These are phyloP conservation scores for Aspergillus quadricinctus DNA, from an alignment of 2,329 filamentous ascomycete species.

Conservation along the genomic window DNA sequence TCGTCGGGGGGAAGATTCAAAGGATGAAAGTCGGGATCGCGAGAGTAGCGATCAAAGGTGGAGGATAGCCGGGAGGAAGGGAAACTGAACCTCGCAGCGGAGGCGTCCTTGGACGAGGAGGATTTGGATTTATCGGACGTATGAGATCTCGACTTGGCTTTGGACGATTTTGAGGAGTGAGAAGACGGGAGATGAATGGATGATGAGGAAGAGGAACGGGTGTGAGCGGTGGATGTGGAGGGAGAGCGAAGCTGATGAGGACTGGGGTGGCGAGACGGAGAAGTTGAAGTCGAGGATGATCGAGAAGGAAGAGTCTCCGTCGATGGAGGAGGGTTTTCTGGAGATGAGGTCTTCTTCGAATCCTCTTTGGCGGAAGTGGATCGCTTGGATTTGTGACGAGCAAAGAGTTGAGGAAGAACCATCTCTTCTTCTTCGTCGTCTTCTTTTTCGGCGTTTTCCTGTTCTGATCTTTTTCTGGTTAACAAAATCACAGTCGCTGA, in stretches of 20 bases:
- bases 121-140: conserved; percentile 30
- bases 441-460: conserved; percentile 17
- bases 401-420: conserved; percentile 38
- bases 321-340: conserved; percentile 1
- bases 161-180: conserved; percentile 19
- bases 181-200: conserved; percentile 8
- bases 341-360: conserved; percentile 2
- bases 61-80: conserved; percentile 8
- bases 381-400: conserved; percentile 26
- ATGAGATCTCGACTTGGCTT: conserved; percentile 10
- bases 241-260: conserved; percentile 3
- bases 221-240: conserved; percentile 5
- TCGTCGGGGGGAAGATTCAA: conserved; percentile 88
- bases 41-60: conserved; percentile 26
- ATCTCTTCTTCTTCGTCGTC: conserved; percentile 17
- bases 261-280: conserved; percentile 7
- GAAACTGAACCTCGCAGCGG: conserved; percentile 30
- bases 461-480: neutral
- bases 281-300: neutral
- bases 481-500: conserved; percentile 10
- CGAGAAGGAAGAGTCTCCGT: neutral
- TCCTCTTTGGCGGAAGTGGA: conserved; percentile 6
- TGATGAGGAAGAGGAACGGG: conserved; percentile 2
- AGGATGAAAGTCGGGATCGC: conserved; percentile 67
- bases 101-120: conserved; percentile 23